Percentiles rank a stretch among this genome's conserved stretches.
Conservation (phyloP, 1,284 basidiomycete genomes). For the Tetrapyrgos nigripes region DNA sequence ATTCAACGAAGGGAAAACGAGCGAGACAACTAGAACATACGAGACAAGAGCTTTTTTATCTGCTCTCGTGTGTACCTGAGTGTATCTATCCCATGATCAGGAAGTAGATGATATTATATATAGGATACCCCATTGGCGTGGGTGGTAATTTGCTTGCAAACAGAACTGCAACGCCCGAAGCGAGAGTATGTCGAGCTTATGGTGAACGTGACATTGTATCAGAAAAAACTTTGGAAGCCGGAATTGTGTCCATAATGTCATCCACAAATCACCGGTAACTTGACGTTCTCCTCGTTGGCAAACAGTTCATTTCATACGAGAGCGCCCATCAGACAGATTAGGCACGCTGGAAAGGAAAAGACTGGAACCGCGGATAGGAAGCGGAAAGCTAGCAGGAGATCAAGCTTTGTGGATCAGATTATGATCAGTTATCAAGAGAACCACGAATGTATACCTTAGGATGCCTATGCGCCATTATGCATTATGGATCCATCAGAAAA, state of each 20-base stretch:
- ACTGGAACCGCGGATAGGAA: not conserved
- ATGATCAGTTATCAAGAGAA: not conserved
- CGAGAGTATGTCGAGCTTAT: too few relatives aligned
- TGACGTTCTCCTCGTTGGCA: not conserved
- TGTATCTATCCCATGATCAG: not conserved
- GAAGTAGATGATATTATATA: not conserved
- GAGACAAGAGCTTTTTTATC: not conserved
- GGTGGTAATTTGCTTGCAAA: not conserved
- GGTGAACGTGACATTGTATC: not conserved
- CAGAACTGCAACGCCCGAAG: too few relatives aligned
- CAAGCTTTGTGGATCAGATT: not conserved
- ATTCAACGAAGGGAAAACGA: not conserved
- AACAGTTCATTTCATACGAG: not conserved
- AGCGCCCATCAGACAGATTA: not conserved
- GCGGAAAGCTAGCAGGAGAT: not conserved
- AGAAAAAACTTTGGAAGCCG: not conserved
- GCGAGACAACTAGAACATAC: not conserved
- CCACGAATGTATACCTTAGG: not conserved
- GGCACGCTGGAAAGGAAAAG: not conserved
- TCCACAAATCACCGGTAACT: not conserved
- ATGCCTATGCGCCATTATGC: not conserved
- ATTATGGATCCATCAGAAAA: not conserved
- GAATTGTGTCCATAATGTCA: not conserved
- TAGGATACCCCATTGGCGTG: not conserved
- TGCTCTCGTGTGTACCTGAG: not conserved